A percentile compares a stretch with the other conserved stretches of the same genome.
These are phyloP conservation scores for Macrolepiota dolichaula DNA, from an alignment of 768 basidiomycete species.

Conservation along the genomic window DNA sequence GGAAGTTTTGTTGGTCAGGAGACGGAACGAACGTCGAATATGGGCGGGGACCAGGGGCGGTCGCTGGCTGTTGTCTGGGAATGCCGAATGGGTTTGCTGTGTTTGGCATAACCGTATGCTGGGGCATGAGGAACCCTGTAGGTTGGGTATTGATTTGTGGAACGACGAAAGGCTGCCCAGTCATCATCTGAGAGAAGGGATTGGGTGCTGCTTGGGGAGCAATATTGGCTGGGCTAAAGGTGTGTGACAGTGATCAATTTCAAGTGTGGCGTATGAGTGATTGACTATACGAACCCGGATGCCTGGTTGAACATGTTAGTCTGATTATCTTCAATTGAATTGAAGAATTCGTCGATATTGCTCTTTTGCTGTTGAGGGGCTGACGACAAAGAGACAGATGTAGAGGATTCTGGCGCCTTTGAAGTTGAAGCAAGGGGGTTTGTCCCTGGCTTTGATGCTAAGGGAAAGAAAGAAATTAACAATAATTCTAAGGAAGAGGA, in stretches of 20 bases:
- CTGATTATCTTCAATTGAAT: slow-evolving; percentile 80
- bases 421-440: not conserved
- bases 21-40: slow-evolving; percentile 55
- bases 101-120: slow-evolving; percentile 41
- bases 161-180: slow-evolving; percentile 42
- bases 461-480: not conserved
- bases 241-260: not conserved
- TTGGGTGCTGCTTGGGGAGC: slow-evolving; percentile 65
- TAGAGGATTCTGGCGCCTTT: slow-evolving; percentile 4
- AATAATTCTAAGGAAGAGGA: not conserved
- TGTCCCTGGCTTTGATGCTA: not conserved
- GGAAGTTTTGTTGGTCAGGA: slow-evolving; percentile 37
- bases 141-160: slow-evolving; percentile 48
- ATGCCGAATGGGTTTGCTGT: slow-evolving; percentile 44
- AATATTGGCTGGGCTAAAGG: slow-evolving; percentile 44
- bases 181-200: slow-evolving; percentile 68
- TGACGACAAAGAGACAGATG: slow-evolving; percentile 19
- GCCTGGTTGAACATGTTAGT: slow-evolving; percentile 67
- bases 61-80: slow-evolving; percentile 29
- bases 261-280: slow-evolving; percentile 1
- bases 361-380: slow-evolving; percentile 33
- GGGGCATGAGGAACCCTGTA: slow-evolving; percentile 53
- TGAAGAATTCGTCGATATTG: slow-evolving; percentile 80
- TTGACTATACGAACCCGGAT: slow-evolving; percentile 40
- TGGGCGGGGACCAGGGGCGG: slow-evolving; percentile 39